Conservation (phyloP, 139 green algal genomes). For the Asterochloris sp. region DNA sequence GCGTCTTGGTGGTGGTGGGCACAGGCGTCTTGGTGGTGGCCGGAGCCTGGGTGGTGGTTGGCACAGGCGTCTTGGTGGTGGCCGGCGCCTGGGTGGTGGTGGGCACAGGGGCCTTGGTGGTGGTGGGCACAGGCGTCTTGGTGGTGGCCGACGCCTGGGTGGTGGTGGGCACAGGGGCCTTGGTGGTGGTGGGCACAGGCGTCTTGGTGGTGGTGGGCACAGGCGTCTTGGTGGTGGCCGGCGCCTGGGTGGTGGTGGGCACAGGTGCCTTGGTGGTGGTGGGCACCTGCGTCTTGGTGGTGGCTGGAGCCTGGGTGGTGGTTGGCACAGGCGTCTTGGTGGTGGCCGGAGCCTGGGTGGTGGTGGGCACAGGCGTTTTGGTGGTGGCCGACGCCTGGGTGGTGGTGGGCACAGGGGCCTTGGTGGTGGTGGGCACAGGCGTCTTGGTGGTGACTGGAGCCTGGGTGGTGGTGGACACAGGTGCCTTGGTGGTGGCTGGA, state of each 20-base stretch:
- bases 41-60: no score
- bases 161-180: background rate
- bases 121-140: background rate
- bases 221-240: background rate
- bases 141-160: no score
- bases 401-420: background rate
- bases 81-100: no score
- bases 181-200: background rate
- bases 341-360: background rate
- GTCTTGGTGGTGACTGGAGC: background rate
- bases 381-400: background rate
- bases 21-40: no score
- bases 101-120: background rate
- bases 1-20: no score
- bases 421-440: background rate
- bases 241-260: background rate
- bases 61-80: no score
- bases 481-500: background rate
- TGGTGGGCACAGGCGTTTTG: background rate
- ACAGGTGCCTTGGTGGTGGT: no score
- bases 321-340: background rate
- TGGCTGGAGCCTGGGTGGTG: background rate
- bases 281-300: no score
- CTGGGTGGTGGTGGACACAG: background rate
- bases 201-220: background rate